Conservation (phyloP, 2,329 filamentous ascomycete genomes). For the Chaetomiaceae sp. region DNA sequence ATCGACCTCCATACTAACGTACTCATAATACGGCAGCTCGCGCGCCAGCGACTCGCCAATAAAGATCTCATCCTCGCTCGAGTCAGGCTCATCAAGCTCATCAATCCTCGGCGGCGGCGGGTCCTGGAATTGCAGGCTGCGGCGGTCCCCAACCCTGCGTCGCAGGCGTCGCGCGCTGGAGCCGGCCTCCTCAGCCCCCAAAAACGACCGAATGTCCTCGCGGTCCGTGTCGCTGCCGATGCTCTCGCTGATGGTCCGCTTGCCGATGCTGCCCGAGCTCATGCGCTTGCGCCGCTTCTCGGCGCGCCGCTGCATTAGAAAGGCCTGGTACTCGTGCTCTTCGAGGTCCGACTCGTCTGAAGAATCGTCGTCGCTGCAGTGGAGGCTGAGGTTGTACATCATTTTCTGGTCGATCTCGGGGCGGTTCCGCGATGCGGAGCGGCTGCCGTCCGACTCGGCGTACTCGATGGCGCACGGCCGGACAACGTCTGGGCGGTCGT, state of each 20-base stretch:
- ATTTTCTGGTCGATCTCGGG: conserved; percentile 40
- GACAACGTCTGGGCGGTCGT: conserved; percentile 40
- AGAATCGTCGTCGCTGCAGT: conserved; percentile 41
- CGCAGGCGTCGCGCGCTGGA: conserved; percentile 46
- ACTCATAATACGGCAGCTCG: conserved; percentile 50
- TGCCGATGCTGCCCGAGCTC: conserved; percentile 51
- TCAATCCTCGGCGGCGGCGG: conserved; percentile 48
- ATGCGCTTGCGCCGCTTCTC: conserved; percentile 43
- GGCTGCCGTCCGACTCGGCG: conserved; percentile 38
- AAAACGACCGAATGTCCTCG: conserved; percentile 37
- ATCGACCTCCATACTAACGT: conserved; percentile 50
- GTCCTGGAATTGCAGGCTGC: conserved; percentile 47
- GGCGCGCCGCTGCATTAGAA: conserved; percentile 39
- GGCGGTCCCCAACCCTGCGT: conserved; percentile 43
- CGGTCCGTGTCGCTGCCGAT: conserved; percentile 47
- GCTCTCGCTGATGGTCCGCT: conserved; percentile 49
- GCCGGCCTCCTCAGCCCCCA: conserved; percentile 39
- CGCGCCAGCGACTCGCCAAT: conserved; percentile 41
- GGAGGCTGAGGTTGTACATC: conserved; percentile 44
- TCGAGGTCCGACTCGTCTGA: conserved; percentile 38
- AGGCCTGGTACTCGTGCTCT: conserved; percentile 35
- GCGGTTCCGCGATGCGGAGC: conserved; percentile 35
- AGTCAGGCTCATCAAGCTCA: conserved; percentile 50
- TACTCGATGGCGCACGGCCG: conserved; percentile 45
- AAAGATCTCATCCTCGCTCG: conserved; percentile 42